phyloP scores from a whole-genome alignment of 2,329 filamentous ascomycete species.

The Aschersonia sp. region DNA sequence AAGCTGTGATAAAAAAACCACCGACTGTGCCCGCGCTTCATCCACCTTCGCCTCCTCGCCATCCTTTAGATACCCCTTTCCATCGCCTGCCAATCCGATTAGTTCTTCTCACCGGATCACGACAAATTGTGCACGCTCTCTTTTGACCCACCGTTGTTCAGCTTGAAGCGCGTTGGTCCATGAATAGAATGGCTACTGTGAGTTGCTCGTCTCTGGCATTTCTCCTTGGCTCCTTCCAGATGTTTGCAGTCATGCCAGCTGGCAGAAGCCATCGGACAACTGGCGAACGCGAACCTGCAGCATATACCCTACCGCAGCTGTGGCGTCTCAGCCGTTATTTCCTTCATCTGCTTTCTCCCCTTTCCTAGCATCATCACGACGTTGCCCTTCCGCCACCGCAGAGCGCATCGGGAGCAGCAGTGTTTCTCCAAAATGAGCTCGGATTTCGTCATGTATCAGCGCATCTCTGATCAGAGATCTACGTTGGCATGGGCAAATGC shows the following conservation, averaged over 20 bases:
- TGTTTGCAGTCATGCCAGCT: conserved; percentile 3
- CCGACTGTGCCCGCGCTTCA: conserved; percentile 14
- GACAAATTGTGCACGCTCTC: neutral
- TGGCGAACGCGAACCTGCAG: neutral
- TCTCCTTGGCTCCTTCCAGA: conserved; percentile 3
- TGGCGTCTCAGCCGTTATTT: neutral
- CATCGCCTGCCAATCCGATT: conserved; percentile 9
- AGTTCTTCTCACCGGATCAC: neutral
- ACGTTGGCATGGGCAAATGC: neutral
- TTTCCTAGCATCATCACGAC: neutral
- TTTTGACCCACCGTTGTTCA: neutral
- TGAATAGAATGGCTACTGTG: conserved; percentile 28
- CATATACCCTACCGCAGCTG: neutral
- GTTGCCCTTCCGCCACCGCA: neutral
- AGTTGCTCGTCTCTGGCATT: conserved; percentile 12
- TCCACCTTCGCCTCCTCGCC: conserved; percentile 12
- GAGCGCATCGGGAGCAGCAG: neutral
- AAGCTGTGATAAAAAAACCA: conserved; percentile 17
- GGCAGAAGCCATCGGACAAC: neutral
- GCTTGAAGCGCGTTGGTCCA: conserved; percentile 9
- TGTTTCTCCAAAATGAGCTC: neutral
- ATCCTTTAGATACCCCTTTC: conserved; percentile 18
- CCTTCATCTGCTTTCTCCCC: neutral
- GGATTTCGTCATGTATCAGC: conserved; percentile 1
- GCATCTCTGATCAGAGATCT: neutral